Evolutionary conservation across 192 early-diverging fungal genomes (phyloP), one percentile per base, ranked within the genome.

Genomic region (Chytriomyces sp.): DNA sequence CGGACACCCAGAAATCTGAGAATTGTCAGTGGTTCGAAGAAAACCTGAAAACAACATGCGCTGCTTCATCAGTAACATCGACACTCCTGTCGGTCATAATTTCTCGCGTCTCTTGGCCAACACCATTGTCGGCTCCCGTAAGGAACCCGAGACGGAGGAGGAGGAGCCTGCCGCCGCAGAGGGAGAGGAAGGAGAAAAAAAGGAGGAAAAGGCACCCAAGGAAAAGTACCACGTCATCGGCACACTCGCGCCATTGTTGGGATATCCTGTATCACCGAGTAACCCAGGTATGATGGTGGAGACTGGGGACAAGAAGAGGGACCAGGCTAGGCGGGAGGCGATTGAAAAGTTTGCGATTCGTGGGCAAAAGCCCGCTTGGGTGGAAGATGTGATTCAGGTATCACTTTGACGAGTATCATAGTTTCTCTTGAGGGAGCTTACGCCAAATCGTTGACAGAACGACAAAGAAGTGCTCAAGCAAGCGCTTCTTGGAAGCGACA

Each of bases 271-370:
- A 26, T 65, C 66, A 17, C 57, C 44, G 10, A 64, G 68, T 34
- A 39, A 44, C 30, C 84, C 84, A 8, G 81, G 76, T 5, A 59
- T 49, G 14, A 80, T 88, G 73, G 41, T 82, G 14, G 81, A 87
- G 59, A 84, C 85, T 25, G 87, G 87, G n/a, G 83, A 88, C 56
- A 75, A 78, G 60, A 83, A 83, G 75, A 74, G 74, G 39, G 87
- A 88, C 77, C 62, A 64, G 17, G 72, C 72, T 31, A 44, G 85
- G 52, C 57, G 78, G 37, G 80, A 85, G 69, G 84, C 84, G 10
- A 82, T 88, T 58, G 87, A 87, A 60, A 88, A 83, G 74, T 82
- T 81, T 76, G 73, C 84, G 34, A 59, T 81, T 17, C 33, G 44
- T 0, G 83, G 82, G 25, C 44, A 74, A 25, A 75, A 66, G 19